phyloP scores from a whole-genome alignment of 208 protist species.

The Lotmaria passim region DNA sequence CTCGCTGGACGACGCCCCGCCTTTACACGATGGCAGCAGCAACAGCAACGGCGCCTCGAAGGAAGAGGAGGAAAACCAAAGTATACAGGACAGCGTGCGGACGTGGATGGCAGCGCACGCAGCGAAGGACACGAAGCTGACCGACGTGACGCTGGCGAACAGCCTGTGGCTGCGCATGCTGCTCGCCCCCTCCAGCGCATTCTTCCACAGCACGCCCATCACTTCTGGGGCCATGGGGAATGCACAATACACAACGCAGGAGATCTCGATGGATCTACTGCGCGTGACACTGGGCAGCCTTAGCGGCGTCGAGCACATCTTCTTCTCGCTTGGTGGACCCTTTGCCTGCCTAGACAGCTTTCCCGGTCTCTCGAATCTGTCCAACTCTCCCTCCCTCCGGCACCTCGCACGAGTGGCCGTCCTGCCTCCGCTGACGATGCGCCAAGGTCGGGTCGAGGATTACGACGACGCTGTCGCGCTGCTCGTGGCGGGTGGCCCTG shows the following conservation, averaged over 20 bases:
- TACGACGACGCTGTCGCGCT: conserved; percentile 90
- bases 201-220: conserved; percentile 17
- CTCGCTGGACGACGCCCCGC: conserved; percentile 40
- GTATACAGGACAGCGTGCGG: background rate
- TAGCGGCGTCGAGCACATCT: conserved; percentile 50
- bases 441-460: conserved; percentile 86
- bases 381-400: conserved; percentile 25
- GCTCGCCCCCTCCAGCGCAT: conserved; percentile 41
- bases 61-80: no score
- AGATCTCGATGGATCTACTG: conserved; percentile 53
- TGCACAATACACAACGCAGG: conserved; percentile 4
- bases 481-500: conserved; percentile 56
- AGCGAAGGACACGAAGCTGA: conserved; percentile 13
- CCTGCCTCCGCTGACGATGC: conserved; percentile 60
- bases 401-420: conserved; percentile 45
- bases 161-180: conserved; percentile 80
- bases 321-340: conserved; percentile 20
- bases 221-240: no score
- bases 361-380: conserved; percentile 7
- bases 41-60: background rate
- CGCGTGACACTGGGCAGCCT: conserved; percentile 46
- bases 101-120: background rate
- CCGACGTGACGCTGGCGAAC: conserved; percentile 39
- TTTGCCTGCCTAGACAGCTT: conserved; percentile 11
- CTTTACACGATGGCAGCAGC: background rate